Percentiles rank a stretch among this genome's conserved stretches.
Conservation (phyloP, 495 filamentous ascomycete genomes). For the Annulohypoxylon nitens region DNA sequence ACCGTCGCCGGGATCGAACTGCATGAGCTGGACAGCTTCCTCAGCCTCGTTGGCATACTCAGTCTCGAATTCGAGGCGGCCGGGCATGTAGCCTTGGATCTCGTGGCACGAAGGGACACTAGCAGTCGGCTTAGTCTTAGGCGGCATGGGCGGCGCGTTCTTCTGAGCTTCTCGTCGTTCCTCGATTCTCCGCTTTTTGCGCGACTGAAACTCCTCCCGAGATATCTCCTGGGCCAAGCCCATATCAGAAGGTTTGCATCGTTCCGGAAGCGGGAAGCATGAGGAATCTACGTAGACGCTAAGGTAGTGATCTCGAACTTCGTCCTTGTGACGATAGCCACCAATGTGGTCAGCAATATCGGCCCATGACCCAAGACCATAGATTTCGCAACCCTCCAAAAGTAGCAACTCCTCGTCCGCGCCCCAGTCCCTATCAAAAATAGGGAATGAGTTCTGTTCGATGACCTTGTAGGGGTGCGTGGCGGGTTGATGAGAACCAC, state of each 20-base stretch:
- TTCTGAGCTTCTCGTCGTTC: conserved; percentile 89
- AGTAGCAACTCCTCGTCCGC: conserved; percentile 95
- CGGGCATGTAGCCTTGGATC: conserved; percentile 98
- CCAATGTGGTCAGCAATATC: conserved; percentile 99
- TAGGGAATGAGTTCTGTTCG: conserved; percentile 97
- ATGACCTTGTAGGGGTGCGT: conserved; percentile 93
- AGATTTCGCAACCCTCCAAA: conserved; percentile 96
- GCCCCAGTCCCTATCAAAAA: conserved; percentile 95
- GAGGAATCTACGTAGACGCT: conserved; percentile 86
- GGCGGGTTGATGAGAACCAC: conserved; percentile 83
- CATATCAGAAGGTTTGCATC: conserved; percentile 83
- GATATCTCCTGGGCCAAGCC: conserved; percentile 81
- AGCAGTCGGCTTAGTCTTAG: conserved; percentile 95
- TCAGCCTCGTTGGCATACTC: conserved; percentile 98
- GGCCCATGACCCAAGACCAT: conserved; percentile 96
- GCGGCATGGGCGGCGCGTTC: conserved; percentile 83
- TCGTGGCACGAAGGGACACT: conserved; percentile 96
- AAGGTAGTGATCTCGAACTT: conserved; percentile 93
- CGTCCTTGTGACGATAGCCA: conserved; percentile 91
- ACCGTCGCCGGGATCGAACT: conserved; percentile 96
- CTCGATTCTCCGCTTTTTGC: conserved; percentile 96
- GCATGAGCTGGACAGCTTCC: conserved; percentile 97
- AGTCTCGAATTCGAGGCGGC: conserved; percentile 96
- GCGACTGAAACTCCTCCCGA: conserved; percentile 90
- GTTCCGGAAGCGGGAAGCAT: conserved; percentile 86